Conservation (phyloP, 2,329 filamentous ascomycete species). For the Catunica adiposa region DNA sequence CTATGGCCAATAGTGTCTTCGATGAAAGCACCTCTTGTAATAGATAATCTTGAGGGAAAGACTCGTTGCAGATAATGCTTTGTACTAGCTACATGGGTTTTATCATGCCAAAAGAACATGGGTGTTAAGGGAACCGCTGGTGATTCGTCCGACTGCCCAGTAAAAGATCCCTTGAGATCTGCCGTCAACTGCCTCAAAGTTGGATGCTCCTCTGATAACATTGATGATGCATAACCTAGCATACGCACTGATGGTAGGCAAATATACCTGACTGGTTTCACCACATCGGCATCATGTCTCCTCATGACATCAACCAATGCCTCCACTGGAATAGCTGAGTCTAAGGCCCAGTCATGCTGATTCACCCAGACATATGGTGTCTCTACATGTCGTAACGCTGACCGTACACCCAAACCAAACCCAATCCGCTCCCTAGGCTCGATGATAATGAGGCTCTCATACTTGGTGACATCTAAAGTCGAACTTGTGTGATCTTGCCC, state of each 20-base stretch:
- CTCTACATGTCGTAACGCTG: constrained; percentile 28
- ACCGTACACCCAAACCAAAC: constrained; percentile 37
- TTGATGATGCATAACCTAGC: constrained; percentile 32
- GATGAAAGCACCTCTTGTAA: constrained; percentile 37
- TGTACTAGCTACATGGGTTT: constrained; percentile 34
- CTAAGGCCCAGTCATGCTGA: constrained; percentile 39
- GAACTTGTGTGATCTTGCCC: constrained; percentile 20
- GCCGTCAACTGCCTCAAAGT: constrained; percentile 27
- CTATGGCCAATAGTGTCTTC: constrained; percentile 39
- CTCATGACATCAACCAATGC: constrained; percentile 31
- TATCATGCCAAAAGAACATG: constrained; percentile 43
- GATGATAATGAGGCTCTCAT: constrained; percentile 29
- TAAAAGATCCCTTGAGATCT: constrained; percentile 22
- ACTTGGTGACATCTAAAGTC: constrained; percentile 23
- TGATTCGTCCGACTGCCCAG: neutral
- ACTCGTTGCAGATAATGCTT: constrained; percentile 33
- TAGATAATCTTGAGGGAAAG: constrained; percentile 33
- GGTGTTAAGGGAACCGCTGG: constrained; percentile 31
- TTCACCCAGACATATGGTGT: constrained; percentile 41
- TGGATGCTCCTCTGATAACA: constrained; percentile 28
- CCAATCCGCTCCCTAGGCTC: constrained; percentile 32
- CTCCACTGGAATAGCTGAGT: constrained; percentile 28
- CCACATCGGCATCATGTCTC: constrained; percentile 19
- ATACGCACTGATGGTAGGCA: constrained; percentile 36
- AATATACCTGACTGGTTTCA: constrained; percentile 32